Percentiles rank a stretch among this genome's conserved stretches.
phyloP scores from a whole-genome alignment of 2,329 filamentous ascomycete species.

The Ascochyta viciae-villosae region DNA sequence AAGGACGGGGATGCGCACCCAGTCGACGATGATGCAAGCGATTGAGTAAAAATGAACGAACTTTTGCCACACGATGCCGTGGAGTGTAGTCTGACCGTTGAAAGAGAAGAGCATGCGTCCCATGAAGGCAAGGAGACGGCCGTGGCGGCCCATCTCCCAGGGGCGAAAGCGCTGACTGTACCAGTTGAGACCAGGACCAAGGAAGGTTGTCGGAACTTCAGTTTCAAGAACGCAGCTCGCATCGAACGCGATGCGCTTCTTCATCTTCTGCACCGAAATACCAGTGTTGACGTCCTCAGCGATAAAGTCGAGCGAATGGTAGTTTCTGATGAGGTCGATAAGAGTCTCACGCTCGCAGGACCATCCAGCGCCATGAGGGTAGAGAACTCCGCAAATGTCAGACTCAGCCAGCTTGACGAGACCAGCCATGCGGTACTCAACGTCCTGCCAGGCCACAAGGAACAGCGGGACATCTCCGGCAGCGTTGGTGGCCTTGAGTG shows the following conservation, averaged over 20 bases:
- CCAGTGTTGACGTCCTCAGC: conserved; percentile 27
- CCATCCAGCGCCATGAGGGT: conserved; percentile 29
- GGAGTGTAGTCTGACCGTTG: conserved; percentile 14
- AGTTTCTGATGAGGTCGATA: conserved; percentile 24
- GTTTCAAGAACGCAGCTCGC: conserved; percentile 24
- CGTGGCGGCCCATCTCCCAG: conserved; percentile 30
- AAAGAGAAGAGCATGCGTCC: conserved; percentile 21
- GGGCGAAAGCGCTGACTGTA: conserved; percentile 24
- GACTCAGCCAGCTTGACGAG: conserved; percentile 21
- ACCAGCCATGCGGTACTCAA: not conserved
- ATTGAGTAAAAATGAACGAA: conserved; percentile 25
- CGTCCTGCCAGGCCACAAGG: conserved; percentile 23
- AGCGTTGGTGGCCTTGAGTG: conserved; percentile 25
- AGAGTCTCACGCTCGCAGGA: conserved; percentile 26
- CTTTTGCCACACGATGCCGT: conserved; percentile 27
- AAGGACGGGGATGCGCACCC: conserved; percentile 24
- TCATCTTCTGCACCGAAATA: conserved; percentile 23
- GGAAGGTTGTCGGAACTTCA: conserved; percentile 26
- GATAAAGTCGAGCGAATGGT: conserved; percentile 30
- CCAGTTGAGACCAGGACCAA: conserved; percentile 27
- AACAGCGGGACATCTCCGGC: conserved; percentile 15
- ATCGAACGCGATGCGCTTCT: conserved; percentile 26
- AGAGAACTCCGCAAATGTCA: conserved; percentile 24
- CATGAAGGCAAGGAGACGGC: conserved; percentile 23
- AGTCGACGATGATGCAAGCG: conserved; percentile 24